Base-by-base conservation (phyloP, 495 filamentous ascomycete genomes). In the Podospora didyma region DNA sequence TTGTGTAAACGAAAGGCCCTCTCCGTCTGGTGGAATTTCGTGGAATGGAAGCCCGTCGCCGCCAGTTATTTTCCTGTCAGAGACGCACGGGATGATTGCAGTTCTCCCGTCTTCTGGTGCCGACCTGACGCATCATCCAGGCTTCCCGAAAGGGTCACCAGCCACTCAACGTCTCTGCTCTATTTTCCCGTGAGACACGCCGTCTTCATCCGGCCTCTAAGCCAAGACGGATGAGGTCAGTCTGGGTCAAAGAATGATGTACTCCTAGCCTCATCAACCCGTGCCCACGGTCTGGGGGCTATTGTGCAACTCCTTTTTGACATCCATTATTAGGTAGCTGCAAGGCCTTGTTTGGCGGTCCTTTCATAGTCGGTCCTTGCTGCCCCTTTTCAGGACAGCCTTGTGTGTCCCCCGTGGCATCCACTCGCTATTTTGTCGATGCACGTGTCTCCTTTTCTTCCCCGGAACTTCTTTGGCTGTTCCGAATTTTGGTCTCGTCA, bases 21-120 rank as follows among this genome's bases (percentile, higher is more conserved):
- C 9, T 31, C 26, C 26, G 3, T 31, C 26, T 31, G 26, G 26
- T 31, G 26, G 26, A 31, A 31, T 31, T 31, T 9, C 26, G 9
- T 9, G 26, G 26, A 31, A 31, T 31, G 26, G 26, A 31, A 31
- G 26, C 26, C 26, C 9, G 26, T 31, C 26, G 22, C 14, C 20
- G 22, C 20, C 22, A n/a, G n/a, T n/a, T n/a, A n/a, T 10, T 1
- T 7, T 39, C 53, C 26, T 62, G 64, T 67, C 35, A 56, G 54
- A 64, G 64, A 67, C 39, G 22, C 62, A 53, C 65, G 65, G 65
- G 64, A 62, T 62, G 62, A 60, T 57, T 44, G 17, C 20, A 45
- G 56, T 50, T 61, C 58, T 28, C 22, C 59, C 62, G 52, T 49
- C 52, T 56, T 51, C 52, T 47, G 20, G 49, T 51, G 34, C 47